Evolutionary conservation across 106 monocot genomes (phyloP), one percentile per base, ranked within the genome.

Genomic region (Ottelia alismoides): DNA sequence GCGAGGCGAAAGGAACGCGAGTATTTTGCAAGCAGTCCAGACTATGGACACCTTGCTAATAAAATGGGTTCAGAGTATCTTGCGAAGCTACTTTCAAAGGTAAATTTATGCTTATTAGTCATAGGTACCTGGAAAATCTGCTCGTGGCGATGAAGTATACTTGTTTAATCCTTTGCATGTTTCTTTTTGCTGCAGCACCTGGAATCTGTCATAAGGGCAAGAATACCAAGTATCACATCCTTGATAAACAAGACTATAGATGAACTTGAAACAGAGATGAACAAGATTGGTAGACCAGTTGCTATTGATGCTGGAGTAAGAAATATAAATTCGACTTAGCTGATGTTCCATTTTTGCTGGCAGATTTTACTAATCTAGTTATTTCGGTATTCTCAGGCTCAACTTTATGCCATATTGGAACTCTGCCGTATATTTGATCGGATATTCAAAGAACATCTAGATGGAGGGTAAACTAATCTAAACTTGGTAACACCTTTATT

Each of bases 41-140:
- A n/a, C n/a, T n/a, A n/a, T n/a, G n/a, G n/a, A n/a, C n/a, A n/a
- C n/a, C n/a, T n/a, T n/a, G n/a, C n/a, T n/a, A n/a, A n/a, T n/a
- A n/a, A n/a, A n/a, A n/a, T n/a, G n/a, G n/a, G n/a, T n/a, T n/a
- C n/a, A n/a, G n/a, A n/a, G n/a, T n/a, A n/a, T n/a, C n/a, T n/a
- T n/a, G n/a, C n/a, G n/a, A n/a, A n/a, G n/a, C n/a, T 66, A 79
- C 56, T 52, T 73, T 74, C 20, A 64, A 51, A 27, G 79, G 74
- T 56, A 74, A 79, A 31, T 79, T 79, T 65, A 70, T 20, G 74
- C 74, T 74, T 61, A 61, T 28, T 73, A 79, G 23, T 79, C 73
- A 66, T 65, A 69, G 24, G 74, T 74, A 48, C 70, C 74, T 30
- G 45, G 74, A n/a, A n/a, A n/a, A 74, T 79, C 62, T 20, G 1